Evolutionary conservation across 2,329 filamentous ascomycete species (phyloP), one percentile per base, ranked within the genome.

Genomic region (Ophiocordyceps camponoti-saundersi): DNA sequence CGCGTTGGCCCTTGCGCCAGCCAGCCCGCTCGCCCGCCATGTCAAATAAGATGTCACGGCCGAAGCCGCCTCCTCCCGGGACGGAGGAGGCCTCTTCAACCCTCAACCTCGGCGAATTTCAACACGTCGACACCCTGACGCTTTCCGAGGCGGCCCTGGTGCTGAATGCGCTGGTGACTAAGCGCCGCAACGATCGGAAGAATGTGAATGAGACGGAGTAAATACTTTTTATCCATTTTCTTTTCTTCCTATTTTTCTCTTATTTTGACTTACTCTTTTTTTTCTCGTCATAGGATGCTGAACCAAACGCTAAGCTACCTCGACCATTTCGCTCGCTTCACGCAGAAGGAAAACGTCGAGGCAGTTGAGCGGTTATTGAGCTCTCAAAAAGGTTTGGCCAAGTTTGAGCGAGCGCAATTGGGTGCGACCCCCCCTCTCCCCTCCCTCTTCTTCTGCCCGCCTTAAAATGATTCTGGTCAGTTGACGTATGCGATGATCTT

Each of bases 311-410:
- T 88, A 53, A 86, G 89, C 59, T 96, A 98, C 66, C 79, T 96
- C 47, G 88, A 95, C 57, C 80, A 88, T 52, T 98, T 98, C 66
- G 84, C 89, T 18, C 85, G 92, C 34, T 96, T 96, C 75, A 94
- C 95, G 68, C 81, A 89, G 57, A 88, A 90, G 63, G 86, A 94
- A 63, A 92, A 92, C 54, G 85, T 95, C 59, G 85, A 95, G 67
- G 85, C 87, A n/a, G 87, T 96, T 30, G 88, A 94, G 65, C 79
- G 86, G 49, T 70, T 95, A 56, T 74, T 95, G 52, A 84, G 84
- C 54, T 77, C 82, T 49, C 83, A 87, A 59, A 78, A 79, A 52
- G 79, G 87, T 61, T 70, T 98, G 55, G 85, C 86, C 58, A 85
- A 88, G 62, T 96, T 96, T 61, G 92, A 98, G 73, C 79, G 87